These are phyloP conservation scores for Yamadazyma paraphyllophila DNA, from an alignment of 805 yeast species.

Conservation along the genomic window DNA sequence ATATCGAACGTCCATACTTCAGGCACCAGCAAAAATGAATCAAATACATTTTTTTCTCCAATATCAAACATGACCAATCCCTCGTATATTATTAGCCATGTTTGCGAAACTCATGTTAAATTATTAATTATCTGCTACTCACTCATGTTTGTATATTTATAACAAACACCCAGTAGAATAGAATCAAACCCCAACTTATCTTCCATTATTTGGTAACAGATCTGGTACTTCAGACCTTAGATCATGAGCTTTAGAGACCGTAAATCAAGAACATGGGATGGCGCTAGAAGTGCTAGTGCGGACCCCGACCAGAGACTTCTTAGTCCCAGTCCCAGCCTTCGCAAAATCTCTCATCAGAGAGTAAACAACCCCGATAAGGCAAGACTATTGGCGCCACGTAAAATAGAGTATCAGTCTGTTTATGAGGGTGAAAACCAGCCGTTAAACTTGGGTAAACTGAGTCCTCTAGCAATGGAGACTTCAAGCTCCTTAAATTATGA, in stretches of 20 bases:
- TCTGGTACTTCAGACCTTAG: too few species aligned
- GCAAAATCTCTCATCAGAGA: conserved; percentile 23
- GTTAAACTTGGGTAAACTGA: conserved; percentile 9
- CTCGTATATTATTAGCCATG: too few species aligned
- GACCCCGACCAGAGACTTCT: conserved; percentile 5
- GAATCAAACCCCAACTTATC: too few species aligned
- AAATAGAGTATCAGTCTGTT: conserved; percentile 13
- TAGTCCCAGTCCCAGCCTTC: conserved; percentile 27
- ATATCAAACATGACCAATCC: too few species aligned
- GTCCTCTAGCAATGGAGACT: background rate
- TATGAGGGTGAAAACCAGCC: conserved; percentile 16
- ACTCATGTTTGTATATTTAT: too few species aligned
- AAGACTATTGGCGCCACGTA: conserved; percentile 6
- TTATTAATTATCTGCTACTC: too few species aligned
- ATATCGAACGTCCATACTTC: background rate
- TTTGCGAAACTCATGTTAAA: too few species aligned
- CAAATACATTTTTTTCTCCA: too few species aligned
- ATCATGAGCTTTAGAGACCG: conserved; percentile 2
- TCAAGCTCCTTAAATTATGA: background rate
- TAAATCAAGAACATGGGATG: conserved; percentile 1
- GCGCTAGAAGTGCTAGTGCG: background rate
- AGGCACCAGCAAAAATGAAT: too few species aligned
- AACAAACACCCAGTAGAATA: too few species aligned
- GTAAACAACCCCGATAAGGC: conserved; percentile 17
- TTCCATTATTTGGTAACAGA: too few species aligned